phyloP scores from a whole-genome alignment of 2,329 filamentous ascomycete species.

The Exophiala xenobiotica region DNA sequence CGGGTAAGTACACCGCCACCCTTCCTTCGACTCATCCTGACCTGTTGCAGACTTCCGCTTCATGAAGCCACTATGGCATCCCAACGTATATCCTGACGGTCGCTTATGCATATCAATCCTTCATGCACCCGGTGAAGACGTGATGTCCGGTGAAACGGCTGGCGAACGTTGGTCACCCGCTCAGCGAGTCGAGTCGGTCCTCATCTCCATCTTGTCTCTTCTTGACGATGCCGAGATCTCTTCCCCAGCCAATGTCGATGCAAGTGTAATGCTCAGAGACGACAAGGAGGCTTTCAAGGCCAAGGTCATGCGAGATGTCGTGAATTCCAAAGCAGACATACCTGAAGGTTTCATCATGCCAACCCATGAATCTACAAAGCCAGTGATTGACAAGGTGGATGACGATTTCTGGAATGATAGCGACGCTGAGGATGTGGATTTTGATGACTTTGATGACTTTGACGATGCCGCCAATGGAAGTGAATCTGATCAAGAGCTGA shows the following conservation, averaged over 20 bases:
- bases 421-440: constrained; percentile 61
- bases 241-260: constrained; percentile 93
- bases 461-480: constrained; percentile 48
- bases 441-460: constrained; percentile 50
- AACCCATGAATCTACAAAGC: constrained; percentile 61
- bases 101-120: constrained; percentile 95
- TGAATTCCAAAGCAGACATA: constrained; percentile 73
- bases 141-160: constrained; percentile 85
- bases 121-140: constrained; percentile 85
- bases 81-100: constrained; percentile 90
- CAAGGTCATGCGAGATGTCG: constrained; percentile 67
- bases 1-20: constrained; percentile 47
- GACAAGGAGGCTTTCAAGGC: constrained; percentile 67
- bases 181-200: constrained; percentile 89
- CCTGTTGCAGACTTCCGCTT: constrained; percentile 71
- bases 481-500: constrained; percentile 41
- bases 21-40: constrained; percentile 7
- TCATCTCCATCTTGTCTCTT: constrained; percentile 86
- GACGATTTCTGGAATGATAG: constrained; percentile 80
- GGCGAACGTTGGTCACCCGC: constrained; percentile 92
- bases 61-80: constrained; percentile 75
- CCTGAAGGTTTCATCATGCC: constrained; percentile 81
- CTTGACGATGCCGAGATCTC: constrained; percentile 92
- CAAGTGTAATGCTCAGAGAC: constrained; percentile 80
- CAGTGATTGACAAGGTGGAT: constrained; percentile 62